Evolutionary conservation across 2,329 filamentous ascomycete genomes (phyloP).

Genomic region (Pestalotiopsis sp.): DNA sequence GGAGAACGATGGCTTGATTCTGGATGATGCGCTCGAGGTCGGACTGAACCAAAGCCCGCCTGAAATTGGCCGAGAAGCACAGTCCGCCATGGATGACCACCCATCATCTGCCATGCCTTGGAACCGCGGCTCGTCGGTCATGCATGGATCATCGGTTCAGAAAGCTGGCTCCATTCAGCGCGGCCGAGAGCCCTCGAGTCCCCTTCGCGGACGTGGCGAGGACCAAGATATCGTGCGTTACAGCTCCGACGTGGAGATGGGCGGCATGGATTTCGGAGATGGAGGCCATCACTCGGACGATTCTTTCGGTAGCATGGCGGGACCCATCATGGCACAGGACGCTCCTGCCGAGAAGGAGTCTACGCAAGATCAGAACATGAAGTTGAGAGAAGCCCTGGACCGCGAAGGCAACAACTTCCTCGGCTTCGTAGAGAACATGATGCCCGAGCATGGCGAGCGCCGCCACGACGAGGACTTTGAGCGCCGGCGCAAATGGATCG

Average conservation of each 20-base stretch:
- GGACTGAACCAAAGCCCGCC: constrained; percentile 21
- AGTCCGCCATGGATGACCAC: constrained; percentile 68
- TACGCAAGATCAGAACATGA: constrained; percentile 17
- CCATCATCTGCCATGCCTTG: constrained; percentile 58
- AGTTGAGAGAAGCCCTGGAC: constrained; percentile 40
- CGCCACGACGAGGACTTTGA: constrained; percentile 32
- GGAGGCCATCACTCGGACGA: constrained; percentile 30
- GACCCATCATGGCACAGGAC: constrained; percentile 10
- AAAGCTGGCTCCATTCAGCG: constrained; percentile 41
- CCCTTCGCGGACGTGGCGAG: constrained; percentile 39
- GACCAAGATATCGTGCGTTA: constrained; percentile 47
- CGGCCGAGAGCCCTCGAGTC: constrained; percentile 43
- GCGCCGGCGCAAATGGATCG: constrained; percentile 49
- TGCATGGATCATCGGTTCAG: constrained; percentile 50
- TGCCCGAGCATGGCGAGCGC: constrained; percentile 32
- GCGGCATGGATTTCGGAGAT: constrained; percentile 35
- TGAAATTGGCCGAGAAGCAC: constrained; percentile 54
- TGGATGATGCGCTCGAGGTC: constrained; percentile 26
- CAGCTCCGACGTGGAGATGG: constrained; percentile 44
- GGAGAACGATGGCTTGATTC: constrained; percentile 26
- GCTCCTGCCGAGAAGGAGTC: background rate
- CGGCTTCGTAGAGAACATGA: constrained; percentile 41
- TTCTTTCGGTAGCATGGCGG: constrained; percentile 30
- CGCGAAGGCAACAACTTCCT: constrained; percentile 50
- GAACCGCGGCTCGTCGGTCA: constrained; percentile 51